phyloP scores from a whole-genome alignment of 495 filamentous ascomycete genomes.

The Tuber indicum region DNA sequence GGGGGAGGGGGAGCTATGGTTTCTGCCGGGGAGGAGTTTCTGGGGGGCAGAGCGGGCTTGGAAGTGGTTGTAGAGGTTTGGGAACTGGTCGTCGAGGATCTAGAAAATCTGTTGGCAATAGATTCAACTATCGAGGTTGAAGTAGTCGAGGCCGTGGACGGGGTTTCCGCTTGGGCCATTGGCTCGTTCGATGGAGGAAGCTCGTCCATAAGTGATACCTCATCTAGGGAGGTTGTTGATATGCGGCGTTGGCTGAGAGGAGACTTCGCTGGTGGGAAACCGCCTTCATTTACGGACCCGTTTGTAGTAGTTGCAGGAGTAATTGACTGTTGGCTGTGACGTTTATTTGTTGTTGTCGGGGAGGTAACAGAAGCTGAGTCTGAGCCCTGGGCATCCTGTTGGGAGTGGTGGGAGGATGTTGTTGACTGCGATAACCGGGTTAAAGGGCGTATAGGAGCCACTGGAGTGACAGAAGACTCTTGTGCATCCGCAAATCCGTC shows the following conservation, averaged over 20 bases:
- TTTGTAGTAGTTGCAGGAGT: slow-evolving; percentile 39
- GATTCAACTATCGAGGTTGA: slow-evolving; percentile 40
- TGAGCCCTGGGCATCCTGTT: slow-evolving; percentile 28
- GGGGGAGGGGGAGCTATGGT: slow-evolving; percentile 10
- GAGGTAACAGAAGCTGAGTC: slow-evolving; percentile 18
- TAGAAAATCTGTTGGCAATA: slow-evolving; percentile 40
- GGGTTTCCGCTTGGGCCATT: slow-evolving; percentile 4
- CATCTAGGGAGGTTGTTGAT: slow-evolving; percentile 41
- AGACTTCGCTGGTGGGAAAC: slow-evolving; percentile 30
- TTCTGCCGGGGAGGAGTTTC: slow-evolving; percentile 19
- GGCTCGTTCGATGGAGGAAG: slow-evolving; percentile 34
- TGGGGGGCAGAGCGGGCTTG: slow-evolving; percentile 19
- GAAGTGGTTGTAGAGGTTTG: slow-evolving; percentile 31
- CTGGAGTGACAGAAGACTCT: slow-evolving; percentile 33
- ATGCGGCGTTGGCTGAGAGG: slow-evolving; percentile 39
- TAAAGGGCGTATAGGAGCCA: slow-evolving; percentile 18
- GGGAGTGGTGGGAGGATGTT: slow-evolving; percentile 33
- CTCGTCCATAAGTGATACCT: slow-evolving; percentile 42
- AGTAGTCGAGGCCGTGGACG: slow-evolving; percentile 25
- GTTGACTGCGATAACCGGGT: slow-evolving; percentile 30
- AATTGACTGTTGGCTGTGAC: slow-evolving; percentile 35
- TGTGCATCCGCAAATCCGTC: slow-evolving; percentile 40
- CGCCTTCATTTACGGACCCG: slow-evolving; percentile 29
- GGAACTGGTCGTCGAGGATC: slow-evolving; percentile 36
- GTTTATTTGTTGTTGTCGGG: slow-evolving; percentile 20